These are phyloP conservation scores for Sugiyamaella grinbergsii DNA, from an alignment of 1,139 yeast genomes.

Conservation along the genomic window DNA sequence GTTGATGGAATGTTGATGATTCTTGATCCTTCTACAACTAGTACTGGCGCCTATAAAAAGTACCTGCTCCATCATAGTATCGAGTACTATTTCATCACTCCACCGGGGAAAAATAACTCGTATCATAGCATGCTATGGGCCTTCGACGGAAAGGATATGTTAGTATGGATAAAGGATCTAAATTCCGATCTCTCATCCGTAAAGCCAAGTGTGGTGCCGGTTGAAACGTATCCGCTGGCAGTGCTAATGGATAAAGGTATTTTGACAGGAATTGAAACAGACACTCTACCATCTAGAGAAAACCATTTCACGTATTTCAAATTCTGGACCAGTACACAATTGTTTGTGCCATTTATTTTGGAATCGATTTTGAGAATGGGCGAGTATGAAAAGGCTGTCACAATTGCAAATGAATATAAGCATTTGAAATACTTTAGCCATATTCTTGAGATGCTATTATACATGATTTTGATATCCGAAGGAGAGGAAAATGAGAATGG, in stretches of 20 bases:
- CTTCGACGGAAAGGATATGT: conserved; percentile 46
- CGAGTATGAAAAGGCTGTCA: conserved; percentile 37
- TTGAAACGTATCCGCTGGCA: conserved; percentile 48
- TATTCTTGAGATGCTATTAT: conserved; percentile 51
- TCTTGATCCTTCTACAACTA: conserved; percentile 28
- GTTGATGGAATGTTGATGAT: conserved; percentile 42
- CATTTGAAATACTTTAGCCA: conserved; percentile 52
- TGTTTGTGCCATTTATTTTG: conserved; percentile 43
- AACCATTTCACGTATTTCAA: conserved; percentile 42
- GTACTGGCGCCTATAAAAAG: conserved; percentile 25
- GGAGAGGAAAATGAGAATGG: conserved; percentile 29
- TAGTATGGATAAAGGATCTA: conserved; percentile 38
- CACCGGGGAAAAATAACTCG: conserved; percentile 25
- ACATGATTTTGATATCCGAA: conserved; percentile 41
- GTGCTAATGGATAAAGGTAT: conserved; percentile 46
- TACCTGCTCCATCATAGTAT: conserved; percentile 35
- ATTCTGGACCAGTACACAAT: conserved; percentile 42
- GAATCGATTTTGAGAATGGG: conserved; percentile 38
- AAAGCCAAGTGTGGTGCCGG: conserved; percentile 27
- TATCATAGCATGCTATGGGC: conserved; percentile 42
- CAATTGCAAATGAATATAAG: conserved; percentile 45
- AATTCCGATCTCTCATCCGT: conserved; percentile 3
- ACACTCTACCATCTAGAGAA: conserved; percentile 41
- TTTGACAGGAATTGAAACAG: conserved; percentile 45
- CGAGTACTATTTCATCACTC: conserved; percentile 35